Evolutionary conservation across 2,329 filamentous ascomycete species (phyloP).

Genomic region (Eutypella sp.): DNA sequence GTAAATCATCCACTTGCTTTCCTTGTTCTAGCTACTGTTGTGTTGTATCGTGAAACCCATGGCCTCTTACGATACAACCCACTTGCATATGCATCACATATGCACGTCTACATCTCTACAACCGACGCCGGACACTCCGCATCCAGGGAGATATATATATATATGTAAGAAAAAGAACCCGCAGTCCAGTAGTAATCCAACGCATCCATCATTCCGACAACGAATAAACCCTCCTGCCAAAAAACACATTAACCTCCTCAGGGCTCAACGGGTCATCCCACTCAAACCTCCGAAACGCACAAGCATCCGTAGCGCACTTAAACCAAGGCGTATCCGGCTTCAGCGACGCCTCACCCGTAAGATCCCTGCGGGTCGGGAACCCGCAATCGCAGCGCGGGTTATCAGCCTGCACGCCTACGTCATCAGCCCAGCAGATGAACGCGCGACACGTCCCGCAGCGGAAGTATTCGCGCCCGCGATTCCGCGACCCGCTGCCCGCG

Average conservation of each 20-base stretch:
- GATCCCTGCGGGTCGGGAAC: constrained; percentile 7
- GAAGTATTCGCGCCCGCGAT: constrained; percentile 6
- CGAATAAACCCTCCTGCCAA: constrained; percentile 3
- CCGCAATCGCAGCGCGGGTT: constrained; percentile 11
- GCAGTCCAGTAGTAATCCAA: background rate
- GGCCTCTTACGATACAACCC: too few species aligned
- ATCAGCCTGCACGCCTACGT: background rate
- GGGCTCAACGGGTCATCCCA: constrained; percentile 4
- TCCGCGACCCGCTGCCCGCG: constrained; percentile 2
- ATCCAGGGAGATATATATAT: background rate
- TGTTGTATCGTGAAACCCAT: too few species aligned
- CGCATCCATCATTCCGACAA: background rate
- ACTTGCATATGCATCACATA: too few species aligned
- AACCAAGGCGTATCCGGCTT: constrained; percentile 5
- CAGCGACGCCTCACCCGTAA: background rate
- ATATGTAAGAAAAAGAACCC: too few species aligned
- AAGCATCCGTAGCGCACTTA: constrained; percentile 12
- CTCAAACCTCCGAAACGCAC: constrained; percentile 1
- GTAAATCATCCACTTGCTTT: too few species aligned
- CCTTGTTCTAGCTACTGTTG: too few species aligned
- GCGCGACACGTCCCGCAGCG: constrained; percentile 3
- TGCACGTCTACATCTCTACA: too few species aligned
- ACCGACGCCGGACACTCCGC: too few species aligned
- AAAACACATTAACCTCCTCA: constrained; percentile 7
- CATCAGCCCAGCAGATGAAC: constrained; percentile 16